Evolutionary conservation across 1,139 yeast genomes (phyloP).

Genomic region (Kodamaea arcana): DNA sequence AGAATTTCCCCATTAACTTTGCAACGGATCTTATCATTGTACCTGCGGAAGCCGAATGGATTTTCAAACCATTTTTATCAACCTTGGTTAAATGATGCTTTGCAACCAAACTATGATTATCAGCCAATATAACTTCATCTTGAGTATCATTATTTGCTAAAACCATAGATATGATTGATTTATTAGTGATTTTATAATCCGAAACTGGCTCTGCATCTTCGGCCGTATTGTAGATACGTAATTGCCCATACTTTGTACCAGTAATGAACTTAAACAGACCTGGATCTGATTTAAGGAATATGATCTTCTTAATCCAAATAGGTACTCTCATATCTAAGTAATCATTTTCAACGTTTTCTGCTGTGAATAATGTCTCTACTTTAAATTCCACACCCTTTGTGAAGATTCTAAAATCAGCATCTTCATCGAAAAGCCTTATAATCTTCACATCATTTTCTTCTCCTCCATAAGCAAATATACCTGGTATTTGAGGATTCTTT

Average conservation of each 20-base stretch:
- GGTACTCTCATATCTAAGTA: slow-evolving; percentile 64
- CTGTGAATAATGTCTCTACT: slow-evolving; percentile 39
- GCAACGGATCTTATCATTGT: slow-evolving; percentile 35
- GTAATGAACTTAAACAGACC: slow-evolving; percentile 48
- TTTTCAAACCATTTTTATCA: slow-evolving; percentile 35
- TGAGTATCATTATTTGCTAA: slow-evolving; percentile 26
- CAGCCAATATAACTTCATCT: slow-evolving; percentile 49
- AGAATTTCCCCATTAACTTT: slow-evolving; percentile 39
- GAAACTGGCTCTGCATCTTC: slow-evolving; percentile 57
- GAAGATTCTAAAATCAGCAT: slow-evolving; percentile 16
- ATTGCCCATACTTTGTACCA: slow-evolving; percentile 67
- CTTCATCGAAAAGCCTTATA: slow-evolving; percentile 34
- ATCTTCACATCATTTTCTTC: slow-evolving; percentile 64
- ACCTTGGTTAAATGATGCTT: slow-evolving; percentile 43
- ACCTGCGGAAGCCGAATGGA: slow-evolving; percentile 45
- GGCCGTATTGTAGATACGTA: slow-evolving; percentile 57
- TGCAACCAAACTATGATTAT: slow-evolving; percentile 52
- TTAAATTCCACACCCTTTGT: slow-evolving; percentile 14
- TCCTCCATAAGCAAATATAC: slow-evolving; percentile 68
- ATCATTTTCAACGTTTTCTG: slow-evolving; percentile 66
- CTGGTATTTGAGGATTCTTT: slow-evolving; percentile 39
- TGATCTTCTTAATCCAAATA: slow-evolving; percentile 54
- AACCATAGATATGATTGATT: slow-evolving; percentile 41
- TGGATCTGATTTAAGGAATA: slow-evolving; percentile 35
- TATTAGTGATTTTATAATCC: slow-evolving; percentile 46